Evolutionary conservation across 2,329 filamentous ascomycete species (phyloP), one percentile per base, ranked within the genome.

Genomic region (Penicillium sp.): DNA sequence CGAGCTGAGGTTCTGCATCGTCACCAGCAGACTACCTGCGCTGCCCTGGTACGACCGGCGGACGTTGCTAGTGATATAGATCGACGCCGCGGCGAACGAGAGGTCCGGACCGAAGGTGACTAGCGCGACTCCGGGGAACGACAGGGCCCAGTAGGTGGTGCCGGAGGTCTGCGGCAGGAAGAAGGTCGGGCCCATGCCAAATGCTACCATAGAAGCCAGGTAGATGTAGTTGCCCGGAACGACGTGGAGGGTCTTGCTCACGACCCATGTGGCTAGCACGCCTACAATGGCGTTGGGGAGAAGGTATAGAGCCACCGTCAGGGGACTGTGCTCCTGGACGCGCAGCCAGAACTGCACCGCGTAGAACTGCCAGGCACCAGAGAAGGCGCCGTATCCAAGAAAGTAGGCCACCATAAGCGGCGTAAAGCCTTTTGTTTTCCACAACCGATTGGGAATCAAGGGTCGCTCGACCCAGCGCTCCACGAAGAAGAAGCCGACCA

Each of bases 101-200:
- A 73, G 54, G 43, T 73, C 69, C 0, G 68, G 69, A 0, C 68
- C 70, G 19, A 73, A 71, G 0, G 67, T 71, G 1, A 64, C 65
- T 0, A 72, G 56, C 1, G 59, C 64, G 8, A 72, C 62, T 0
- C 67, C 67, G 0, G 69, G 68, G 46, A 72, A 56, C 0, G 65
- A 68, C 5, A 72, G 56, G 0, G 62, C 63, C 64, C 68, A 72
- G 55, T 71, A 72, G 1, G 46, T 58, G 0, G 68, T 65, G 2
- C 42, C 47, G 0, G 66, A 55, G 1, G 53, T 66, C 33, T 71
- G 66, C 20, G 50, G 61, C 2, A 65, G 51, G 46, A 65, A 66
- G 38, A 66, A 63, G 1, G 48, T 58, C 2, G 63, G 62, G 2
- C 61, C 61, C 2, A 62, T 39, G 1, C 57, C 54, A 34, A 59